Base-by-base conservation (phyloP, 2,329 filamentous ascomycete species). In the Orbilia ellipsospora region DNA sequence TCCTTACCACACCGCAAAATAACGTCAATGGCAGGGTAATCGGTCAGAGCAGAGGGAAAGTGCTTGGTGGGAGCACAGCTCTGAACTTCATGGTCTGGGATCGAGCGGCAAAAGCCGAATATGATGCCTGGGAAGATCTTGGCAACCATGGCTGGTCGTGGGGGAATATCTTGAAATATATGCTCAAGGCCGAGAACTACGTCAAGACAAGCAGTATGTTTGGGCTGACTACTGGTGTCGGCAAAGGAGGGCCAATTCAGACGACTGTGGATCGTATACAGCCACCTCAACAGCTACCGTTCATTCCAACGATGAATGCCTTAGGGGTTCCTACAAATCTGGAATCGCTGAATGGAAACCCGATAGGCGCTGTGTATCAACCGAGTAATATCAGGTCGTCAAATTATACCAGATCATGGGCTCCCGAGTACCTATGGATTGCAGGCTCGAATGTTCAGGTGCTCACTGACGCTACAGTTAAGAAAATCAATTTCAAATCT, bases 381-480 rank as follows among this genome's bases (percentile, higher is more conserved):
- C 70, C 70, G 4, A 68, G 59, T 15, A 75, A 69, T 31, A 75
- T 75, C 52, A 48, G 63, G 13, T 63, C 64, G 7, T 75, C 70
- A 7, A 75, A 75, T 26, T 75, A 75, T 57, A 75, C 70, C 15
- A 59, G 70, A 45, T 75, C 70, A 13, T 75, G 70, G 70, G 70
- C 70, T 10, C 70, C 70, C 12, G 70, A 75, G 45, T 75, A 75
- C 16, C 52, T 75, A 16, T 75, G 59, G 64, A 68, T 75, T 20
- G 70, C 70, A 1, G 63, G 63, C 4, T 6, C 48, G 10, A 97
- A 97, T 84, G 83, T 97, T 81, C 95, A 92, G 44, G 86, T 97
- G 75, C 85, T 97, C 73, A 96, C 93, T 81, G 90, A 96, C 81
- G 91, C 93, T 26, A 95, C 92, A 90, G 93, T 96, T 75, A 91